Evolutionary conservation across 2,329 filamentous ascomycete species (phyloP).

Genomic region (Aspergillus proliferans): DNA sequence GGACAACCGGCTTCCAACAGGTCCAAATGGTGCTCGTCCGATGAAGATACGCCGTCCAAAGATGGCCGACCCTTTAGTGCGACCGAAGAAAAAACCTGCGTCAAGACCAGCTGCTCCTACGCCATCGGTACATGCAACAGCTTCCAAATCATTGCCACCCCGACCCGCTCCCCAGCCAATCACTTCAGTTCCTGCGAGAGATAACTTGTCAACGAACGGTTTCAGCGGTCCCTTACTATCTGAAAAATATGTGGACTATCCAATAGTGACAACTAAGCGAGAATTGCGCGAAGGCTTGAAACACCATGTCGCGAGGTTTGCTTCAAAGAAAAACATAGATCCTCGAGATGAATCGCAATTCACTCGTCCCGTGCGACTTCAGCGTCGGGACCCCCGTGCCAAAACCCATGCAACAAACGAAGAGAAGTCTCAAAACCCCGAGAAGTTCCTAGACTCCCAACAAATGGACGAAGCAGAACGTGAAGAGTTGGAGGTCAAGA

Average conservation of each 20-base stretch:
- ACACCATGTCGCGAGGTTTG: constrained; percentile 80
- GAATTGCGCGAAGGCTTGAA: constrained; percentile 72
- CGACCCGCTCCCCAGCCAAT: constrained; percentile 16
- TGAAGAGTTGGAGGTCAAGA: constrained; percentile 51
- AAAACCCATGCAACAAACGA: constrained; percentile 51
- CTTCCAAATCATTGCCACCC: constrained; percentile 19
- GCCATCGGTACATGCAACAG: constrained; percentile 17
- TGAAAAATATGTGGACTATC: constrained; percentile 49
- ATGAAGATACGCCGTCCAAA: constrained; percentile 45
- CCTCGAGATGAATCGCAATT: constrained; percentile 75
- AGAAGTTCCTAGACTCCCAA: constrained; percentile 35
- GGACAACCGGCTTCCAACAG: constrained; percentile 42
- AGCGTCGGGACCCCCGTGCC: constrained; percentile 77
- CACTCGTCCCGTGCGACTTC: constrained; percentile 77
- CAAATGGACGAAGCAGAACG: constrained; percentile 62
- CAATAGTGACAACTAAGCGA: constrained; percentile 77
- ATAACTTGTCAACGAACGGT: constrained; percentile 33
- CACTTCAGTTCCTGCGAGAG: constrained; percentile 15
- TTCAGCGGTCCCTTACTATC: constrained; percentile 39
- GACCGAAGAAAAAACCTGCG: constrained; percentile 48
- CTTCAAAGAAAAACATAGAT: constrained; percentile 57
- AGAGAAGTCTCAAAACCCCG: constrained; percentile 29
- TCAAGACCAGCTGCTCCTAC: constrained; percentile 18
- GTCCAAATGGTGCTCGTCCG: constrained; percentile 40
- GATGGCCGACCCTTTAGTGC: constrained; percentile 57